These are phyloP conservation scores for Tausonia pullulans DNA, from an alignment of 1,284 basidiomycete genomes.

Conservation along the genomic window DNA sequence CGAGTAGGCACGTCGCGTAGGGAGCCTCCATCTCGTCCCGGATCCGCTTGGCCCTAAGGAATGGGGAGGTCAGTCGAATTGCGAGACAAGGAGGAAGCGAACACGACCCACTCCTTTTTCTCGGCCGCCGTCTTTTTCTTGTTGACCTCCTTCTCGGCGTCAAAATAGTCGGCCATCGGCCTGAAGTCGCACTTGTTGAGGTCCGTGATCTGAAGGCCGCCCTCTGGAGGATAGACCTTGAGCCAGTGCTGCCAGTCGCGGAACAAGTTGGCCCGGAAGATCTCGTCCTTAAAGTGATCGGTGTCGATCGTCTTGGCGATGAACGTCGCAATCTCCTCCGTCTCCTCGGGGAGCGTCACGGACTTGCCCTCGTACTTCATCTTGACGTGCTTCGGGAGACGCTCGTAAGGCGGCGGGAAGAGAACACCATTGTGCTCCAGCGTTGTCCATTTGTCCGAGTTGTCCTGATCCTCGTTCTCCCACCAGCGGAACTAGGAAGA, in stretches of 20 bases:
- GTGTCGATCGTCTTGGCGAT: constrained; percentile 89
- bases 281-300: constrained; percentile 78
- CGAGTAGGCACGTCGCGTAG: constrained; percentile 74
- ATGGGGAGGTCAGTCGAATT: background rate
- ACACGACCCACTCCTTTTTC: constrained; percentile 55
- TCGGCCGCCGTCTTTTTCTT: constrained; percentile 73
- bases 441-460: constrained; percentile 77
- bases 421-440: constrained; percentile 89
- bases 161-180: constrained; percentile 88
- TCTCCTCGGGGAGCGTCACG: constrained; percentile 66
- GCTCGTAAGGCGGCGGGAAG: constrained; percentile 89
- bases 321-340: constrained; percentile 96
- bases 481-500: constrained; percentile 58
- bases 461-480: constrained; percentile 58
- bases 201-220: constrained; percentile 61
- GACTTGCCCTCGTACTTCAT: constrained; percentile 86
- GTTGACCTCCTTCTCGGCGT: constrained; percentile 83
- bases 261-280: constrained; percentile 95
- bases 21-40: constrained; percentile 75
- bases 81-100: background rate
- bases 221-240: constrained; percentile 73
- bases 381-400: constrained; percentile 72
- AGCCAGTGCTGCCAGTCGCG: constrained; percentile 72
- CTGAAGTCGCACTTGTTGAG: constrained; percentile 86
- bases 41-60: constrained; percentile 53